These are phyloP conservation scores for Schizonepeta tenuifolia DNA, from an alignment of 257 asterid species.

Conservation along the genomic window DNA sequence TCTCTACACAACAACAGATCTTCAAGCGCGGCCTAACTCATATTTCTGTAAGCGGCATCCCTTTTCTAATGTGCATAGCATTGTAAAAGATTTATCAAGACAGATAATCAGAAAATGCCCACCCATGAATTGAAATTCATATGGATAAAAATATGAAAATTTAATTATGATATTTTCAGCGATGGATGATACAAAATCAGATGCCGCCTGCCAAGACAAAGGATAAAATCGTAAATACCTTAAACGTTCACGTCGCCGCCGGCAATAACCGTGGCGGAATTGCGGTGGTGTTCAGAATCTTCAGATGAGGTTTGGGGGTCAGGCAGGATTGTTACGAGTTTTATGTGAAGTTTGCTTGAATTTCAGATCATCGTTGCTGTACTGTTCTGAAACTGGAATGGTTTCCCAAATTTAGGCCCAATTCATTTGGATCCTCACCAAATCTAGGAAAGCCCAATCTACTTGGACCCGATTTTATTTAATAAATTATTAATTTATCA, in stretches of 20 bases:
- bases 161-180: constrained; percentile 14
- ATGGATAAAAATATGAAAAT: not conserved
- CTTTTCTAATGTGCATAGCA: not conserved
- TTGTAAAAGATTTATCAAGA: not conserved
- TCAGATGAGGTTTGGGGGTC: constrained; percentile 22
- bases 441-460: not conserved
- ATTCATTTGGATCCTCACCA: not conserved
- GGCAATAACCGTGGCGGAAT: constrained; percentile 22
- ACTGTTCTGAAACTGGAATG: not conserved
- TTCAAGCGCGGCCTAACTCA: not conserved
- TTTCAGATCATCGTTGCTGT: not conserved
- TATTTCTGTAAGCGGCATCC: not conserved
- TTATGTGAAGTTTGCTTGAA: not conserved
- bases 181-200: constrained; percentile 5
- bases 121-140: not conserved
- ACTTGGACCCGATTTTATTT: not conserved
- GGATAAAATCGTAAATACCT: constrained; percentile 19
- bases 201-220: not conserved
- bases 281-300: constrained; percentile 22
- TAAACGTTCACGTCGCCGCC: constrained; percentile 3
- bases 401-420: not conserved
- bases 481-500: too few relatives aligned
- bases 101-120: not conserved
- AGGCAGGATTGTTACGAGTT: constrained; percentile 12
- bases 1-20: not conserved